Evolutionary conservation across 2,329 filamentous ascomycete species (phyloP), one percentile per base, ranked within the genome.

Genomic region (Aspergillus sergii): DNA sequence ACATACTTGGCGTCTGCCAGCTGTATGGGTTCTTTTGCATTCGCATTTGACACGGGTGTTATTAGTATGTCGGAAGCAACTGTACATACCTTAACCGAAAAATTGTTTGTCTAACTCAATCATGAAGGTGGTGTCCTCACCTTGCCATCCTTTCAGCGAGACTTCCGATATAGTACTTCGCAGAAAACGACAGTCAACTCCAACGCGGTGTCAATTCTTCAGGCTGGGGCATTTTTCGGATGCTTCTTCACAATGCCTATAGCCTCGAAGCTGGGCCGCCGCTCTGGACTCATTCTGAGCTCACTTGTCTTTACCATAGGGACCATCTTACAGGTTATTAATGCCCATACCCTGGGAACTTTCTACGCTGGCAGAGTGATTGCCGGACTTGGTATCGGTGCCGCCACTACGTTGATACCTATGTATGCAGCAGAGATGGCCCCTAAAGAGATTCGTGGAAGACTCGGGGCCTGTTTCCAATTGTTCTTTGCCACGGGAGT

Each of bases 191-290:
- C 73, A 4, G 73, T 80, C 64, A 82, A 80, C 62, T 81, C 81
- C 5, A 81, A 84, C 56, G 79, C 81, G 41, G 81, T 84, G 23
- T 79, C 79, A 0, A 78, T 85, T 4, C 80, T 84, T 9, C 82
- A 84, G 59, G 80, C 81, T 1, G 83, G 83, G 26, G 82, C 82
- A 43, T 86, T 85, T 67, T 81, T 84, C 60, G 82, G 82, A 51
- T 83, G 82, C 62, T 81, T 85, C 60, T 68, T 78, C 59, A 80
- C 82, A 57, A 82, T 79, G 60, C 81, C 82, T 0, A 62, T 84
- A 23, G 81, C 80, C 8, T 76, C 80, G 34, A 72, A 73, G 28
- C 74, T 79, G 36, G 84, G 83, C 11, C 79, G 84, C 34, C 78
- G 78, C 53, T 74, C 70, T 57, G 76, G 78, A 7, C 76, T 85